Evolutionary conservation across 495 filamentous ascomycete species (phyloP).

Genomic region (Penicillium chermesinum): DNA sequence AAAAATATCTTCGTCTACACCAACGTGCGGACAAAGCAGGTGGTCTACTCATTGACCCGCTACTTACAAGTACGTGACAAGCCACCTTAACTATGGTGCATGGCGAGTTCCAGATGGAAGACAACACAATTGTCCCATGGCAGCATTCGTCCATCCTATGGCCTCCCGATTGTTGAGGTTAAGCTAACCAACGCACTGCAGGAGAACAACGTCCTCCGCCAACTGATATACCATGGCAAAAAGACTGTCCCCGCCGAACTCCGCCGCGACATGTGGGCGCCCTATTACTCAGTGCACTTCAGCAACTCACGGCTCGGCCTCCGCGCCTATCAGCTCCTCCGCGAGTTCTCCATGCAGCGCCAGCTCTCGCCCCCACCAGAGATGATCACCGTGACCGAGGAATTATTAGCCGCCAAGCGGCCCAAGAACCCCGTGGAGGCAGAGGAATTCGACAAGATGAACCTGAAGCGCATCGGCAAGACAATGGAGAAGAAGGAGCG

Average conservation of each 20-base stretch:
- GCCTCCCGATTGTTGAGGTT: no score
- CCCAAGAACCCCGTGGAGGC: constrained; percentile 52
- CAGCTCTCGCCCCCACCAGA: constrained; percentile 41
- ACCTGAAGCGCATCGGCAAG: constrained; percentile 38
- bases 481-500: constrained; percentile 51
- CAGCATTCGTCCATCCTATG: no score
- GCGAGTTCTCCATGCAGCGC: constrained; percentile 61
- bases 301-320: constrained; percentile 59
- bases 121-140: no score
- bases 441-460: constrained; percentile 42
- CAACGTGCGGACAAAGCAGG: constrained; percentile 74
- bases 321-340: constrained; percentile 70
- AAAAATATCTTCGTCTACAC: constrained; percentile 77
- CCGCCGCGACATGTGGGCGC: constrained; percentile 89
- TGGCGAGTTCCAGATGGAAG: no score
- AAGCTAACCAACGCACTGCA: constrained; percentile 30
- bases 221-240: constrained; percentile 86
- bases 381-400: constrained; percentile 46
- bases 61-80: constrained; percentile 64
- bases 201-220: constrained; percentile 63
- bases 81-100: no score
- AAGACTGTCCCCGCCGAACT: constrained; percentile 73
- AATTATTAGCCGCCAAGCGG: constrained; percentile 48
- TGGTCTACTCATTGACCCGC: constrained; percentile 72
- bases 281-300: constrained; percentile 72